phyloP scores from a whole-genome alignment of 768 basidiomycete species.

The Pleurotus cornucopiae region DNA sequence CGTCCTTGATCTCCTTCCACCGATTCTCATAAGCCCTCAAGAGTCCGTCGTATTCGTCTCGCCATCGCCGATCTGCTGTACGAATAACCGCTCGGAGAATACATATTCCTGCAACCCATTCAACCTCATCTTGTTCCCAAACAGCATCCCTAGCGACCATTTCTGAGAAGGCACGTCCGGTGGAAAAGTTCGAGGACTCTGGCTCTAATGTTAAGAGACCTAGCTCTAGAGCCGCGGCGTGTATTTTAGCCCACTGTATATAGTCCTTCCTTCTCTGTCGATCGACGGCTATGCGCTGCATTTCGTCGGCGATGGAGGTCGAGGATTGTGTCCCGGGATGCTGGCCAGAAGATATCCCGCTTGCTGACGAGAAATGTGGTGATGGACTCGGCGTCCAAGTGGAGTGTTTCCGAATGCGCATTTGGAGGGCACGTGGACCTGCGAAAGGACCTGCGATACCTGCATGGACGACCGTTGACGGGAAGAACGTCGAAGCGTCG shows the following conservation, averaged over 20 bases:
- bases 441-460: conserved; percentile 52
- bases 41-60: conserved; percentile 51
- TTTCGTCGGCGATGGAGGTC: conserved; percentile 48
- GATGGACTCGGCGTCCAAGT: conserved; percentile 42
- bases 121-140: conserved; percentile 64
- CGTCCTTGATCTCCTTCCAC: conserved; percentile 71
- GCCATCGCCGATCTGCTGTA: conserved; percentile 41
- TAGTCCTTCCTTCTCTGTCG: conserved; percentile 60
- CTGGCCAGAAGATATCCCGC: conserved; percentile 13
- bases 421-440: conserved; percentile 54
- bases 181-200: conserved; percentile 39
- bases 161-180: conserved; percentile 48
- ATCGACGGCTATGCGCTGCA: conserved; percentile 59
- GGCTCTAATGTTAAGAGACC: conserved; percentile 40
- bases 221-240: conserved; percentile 59
- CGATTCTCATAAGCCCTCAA: conserved; percentile 55
- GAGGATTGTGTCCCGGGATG: conserved; percentile 17
- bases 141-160: conserved; percentile 62
- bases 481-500: conserved; percentile 49
- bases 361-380: conserved; percentile 9
- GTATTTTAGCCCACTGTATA: conserved; percentile 64
- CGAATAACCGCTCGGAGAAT: conserved; percentile 55
- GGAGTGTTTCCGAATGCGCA: conserved; percentile 52
- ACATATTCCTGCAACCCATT: conserved; percentile 64
- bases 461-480: conserved; percentile 45